These are phyloP conservation scores for Bothriochloa decipiens DNA, from an alignment of 176 grass and related monocot species.

Conservation along the genomic window DNA sequence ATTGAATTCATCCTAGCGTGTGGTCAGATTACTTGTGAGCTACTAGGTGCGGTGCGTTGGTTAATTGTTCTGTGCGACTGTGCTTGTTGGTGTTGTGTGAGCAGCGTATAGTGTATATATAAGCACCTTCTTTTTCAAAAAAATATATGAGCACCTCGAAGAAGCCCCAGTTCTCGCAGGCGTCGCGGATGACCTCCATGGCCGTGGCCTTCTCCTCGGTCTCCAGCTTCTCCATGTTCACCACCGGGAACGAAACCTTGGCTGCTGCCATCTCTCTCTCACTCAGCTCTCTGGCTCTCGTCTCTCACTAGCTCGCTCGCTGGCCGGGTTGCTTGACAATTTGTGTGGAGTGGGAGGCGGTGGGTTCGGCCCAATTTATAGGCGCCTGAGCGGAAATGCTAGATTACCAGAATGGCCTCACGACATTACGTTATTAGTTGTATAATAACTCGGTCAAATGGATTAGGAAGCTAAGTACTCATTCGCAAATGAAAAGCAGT, in stretches of 20 bases:
- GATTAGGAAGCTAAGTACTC: too few relatives aligned
- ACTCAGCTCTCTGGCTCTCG: not conserved
- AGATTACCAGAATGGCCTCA: not conserved
- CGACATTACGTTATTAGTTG: too few relatives aligned
- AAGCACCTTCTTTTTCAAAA: too few relatives aligned
- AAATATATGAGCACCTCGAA: slow-evolving; percentile 75
- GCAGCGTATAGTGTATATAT: not conserved
- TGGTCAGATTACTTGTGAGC: not conserved
- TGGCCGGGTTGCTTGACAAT: not conserved
- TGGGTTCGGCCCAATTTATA: slow-evolving; percentile 60
- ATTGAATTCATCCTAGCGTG: not conserved
- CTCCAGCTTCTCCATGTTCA: slow-evolving; percentile 82
- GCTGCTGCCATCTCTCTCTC: slow-evolving; percentile 33
- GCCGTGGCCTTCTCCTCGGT: slow-evolving; percentile 50
- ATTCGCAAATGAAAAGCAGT: too few relatives aligned
- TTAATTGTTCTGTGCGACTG: not conserved
- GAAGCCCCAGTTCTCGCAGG: slow-evolving; percentile 99
- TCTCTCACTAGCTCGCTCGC: not conserved
- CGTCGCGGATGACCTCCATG: slow-evolving; percentile 73
- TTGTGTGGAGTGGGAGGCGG: slow-evolving; percentile 30
- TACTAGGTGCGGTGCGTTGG: not conserved
- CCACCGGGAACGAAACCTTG: slow-evolving; percentile 59
- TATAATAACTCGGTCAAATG: too few relatives aligned
- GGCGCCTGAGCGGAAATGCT: slow-evolving; percentile 32
- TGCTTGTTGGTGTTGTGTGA: not conserved